phyloP scores from a whole-genome alignment of 495 filamentous ascomycete species.

The Hypoxylon cercidicola region DNA sequence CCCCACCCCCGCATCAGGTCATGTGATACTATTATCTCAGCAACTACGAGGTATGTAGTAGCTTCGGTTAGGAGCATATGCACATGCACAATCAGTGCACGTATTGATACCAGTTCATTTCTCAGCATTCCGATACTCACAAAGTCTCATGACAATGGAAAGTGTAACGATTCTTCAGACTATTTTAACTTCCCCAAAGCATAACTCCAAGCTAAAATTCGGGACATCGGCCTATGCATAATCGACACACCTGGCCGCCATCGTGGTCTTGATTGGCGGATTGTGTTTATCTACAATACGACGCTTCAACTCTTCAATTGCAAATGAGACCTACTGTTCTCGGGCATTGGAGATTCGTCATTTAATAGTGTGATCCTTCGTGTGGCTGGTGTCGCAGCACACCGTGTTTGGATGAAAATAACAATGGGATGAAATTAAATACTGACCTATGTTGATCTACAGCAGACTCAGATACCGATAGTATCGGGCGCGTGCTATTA shows the following conservation, averaged over 20 bases:
- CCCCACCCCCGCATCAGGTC: too few species aligned
- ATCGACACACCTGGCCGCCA: slow-evolving; percentile 22
- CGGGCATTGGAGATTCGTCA: slow-evolving; percentile 9
- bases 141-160: too few species aligned
- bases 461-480: slow-evolving; percentile 4
- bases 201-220: slow-evolving; percentile 7
- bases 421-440: slow-evolving; percentile 15
- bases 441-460: slow-evolving; percentile 9
- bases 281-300: slow-evolving; percentile 10
- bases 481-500: slow-evolving; percentile 9
- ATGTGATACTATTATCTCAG: too few species aligned
- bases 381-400: slow-evolving; percentile 5
- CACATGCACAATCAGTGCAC: too few species aligned
- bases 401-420: slow-evolving; percentile 3
- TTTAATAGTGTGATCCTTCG: slow-evolving; percentile 20
- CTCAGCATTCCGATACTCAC: too few species aligned
- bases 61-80: too few species aligned
- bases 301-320: slow-evolving; percentile 3
- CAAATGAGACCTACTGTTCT: slow-evolving; percentile 23
- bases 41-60: too few species aligned
- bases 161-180: background rate
- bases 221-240: slow-evolving; percentile 18
- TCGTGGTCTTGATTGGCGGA: slow-evolving; percentile 27
- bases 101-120: too few species aligned
- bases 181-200: background rate